These are phyloP conservation scores for Aspergillus floridensis DNA, from an alignment of 2,329 filamentous ascomycete species.

Conservation along the genomic window DNA sequence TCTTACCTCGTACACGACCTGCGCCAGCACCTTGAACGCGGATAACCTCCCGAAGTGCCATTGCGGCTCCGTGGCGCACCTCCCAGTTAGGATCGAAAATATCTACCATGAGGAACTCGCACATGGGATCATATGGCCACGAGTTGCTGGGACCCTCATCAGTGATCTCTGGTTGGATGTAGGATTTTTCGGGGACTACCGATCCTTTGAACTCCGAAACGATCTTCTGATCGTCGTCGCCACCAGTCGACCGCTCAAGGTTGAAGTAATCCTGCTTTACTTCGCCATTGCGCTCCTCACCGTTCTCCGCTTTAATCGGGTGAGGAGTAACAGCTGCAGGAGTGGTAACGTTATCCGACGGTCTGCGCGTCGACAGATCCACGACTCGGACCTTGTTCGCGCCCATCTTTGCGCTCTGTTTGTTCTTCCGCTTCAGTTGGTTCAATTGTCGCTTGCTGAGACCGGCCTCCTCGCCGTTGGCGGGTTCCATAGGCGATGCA, in stretches of 20 bases:
- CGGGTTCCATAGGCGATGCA: conserved; percentile 50
- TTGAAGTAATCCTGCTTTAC: conserved; percentile 83
- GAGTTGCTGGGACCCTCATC: conserved; percentile 66
- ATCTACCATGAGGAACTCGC: conserved; percentile 89
- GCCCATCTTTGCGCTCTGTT: conserved; percentile 82
- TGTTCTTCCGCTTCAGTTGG: conserved; percentile 88
- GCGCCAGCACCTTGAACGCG: conserved; percentile 89
- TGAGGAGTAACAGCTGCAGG: conserved; percentile 53
- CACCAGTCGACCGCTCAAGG: conserved; percentile 67
- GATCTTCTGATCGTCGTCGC: conserved; percentile 87
- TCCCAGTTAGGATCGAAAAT: conserved; percentile 95
- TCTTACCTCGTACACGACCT: conserved; percentile 70
- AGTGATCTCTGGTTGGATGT: conserved; percentile 74
- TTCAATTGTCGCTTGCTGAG: conserved; percentile 93
- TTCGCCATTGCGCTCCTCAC: conserved; percentile 57
- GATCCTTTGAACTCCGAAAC: conserved; percentile 94
- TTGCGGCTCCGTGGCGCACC: conserved; percentile 89
- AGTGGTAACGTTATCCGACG: conserved; percentile 64
- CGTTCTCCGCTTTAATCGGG: conserved; percentile 60
- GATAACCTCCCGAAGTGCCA: conserved; percentile 88
- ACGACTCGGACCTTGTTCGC: conserved; percentile 88
- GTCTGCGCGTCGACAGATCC: conserved; percentile 71
- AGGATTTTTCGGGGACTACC: conserved; percentile 75
- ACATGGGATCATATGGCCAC: conserved; percentile 93
- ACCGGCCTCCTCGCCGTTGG: conserved; percentile 62